phyloP scores from a whole-genome alignment of 1,139 yeast species.

The Diutina ranongensis region DNA sequence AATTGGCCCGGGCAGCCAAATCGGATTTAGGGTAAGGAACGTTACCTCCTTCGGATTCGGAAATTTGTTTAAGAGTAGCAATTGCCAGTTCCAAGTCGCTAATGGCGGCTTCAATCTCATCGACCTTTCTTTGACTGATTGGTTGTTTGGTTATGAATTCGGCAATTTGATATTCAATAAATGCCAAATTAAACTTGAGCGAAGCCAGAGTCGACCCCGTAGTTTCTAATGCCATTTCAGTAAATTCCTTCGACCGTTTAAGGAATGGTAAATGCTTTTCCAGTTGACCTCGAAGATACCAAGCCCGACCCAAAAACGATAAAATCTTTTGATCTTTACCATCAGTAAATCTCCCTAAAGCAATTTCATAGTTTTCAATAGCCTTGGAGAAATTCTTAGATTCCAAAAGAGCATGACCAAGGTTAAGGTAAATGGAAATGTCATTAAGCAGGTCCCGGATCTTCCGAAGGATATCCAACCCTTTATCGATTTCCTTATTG shows the following conservation, averaged over 20 bases:
- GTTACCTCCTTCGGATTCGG: slow-evolving; percentile 34
- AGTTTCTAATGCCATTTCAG: slow-evolving; percentile 42
- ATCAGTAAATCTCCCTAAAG: slow-evolving; percentile 53
- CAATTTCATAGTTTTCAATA: slow-evolving; percentile 79
- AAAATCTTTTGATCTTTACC: slow-evolving; percentile 55
- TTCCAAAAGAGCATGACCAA: slow-evolving; percentile 82
- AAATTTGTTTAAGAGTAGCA: slow-evolving; percentile 43
- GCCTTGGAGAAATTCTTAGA: slow-evolving; percentile 77
- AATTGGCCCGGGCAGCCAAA: slow-evolving; percentile 69
- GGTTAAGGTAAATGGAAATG: slow-evolving; percentile 69
- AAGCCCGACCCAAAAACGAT: slow-evolving; percentile 75
- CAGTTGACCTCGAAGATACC: slow-evolving; percentile 71
- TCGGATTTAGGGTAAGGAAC: slow-evolving; percentile 75
- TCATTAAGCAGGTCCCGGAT: slow-evolving; percentile 84
- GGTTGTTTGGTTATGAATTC: slow-evolving; percentile 64
- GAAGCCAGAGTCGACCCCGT: slow-evolving; percentile 17
- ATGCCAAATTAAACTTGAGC: slow-evolving; percentile 73
- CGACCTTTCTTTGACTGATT: slow-evolving; percentile 45
- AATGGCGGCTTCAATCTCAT: slow-evolving; percentile 49
- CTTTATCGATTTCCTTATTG: slow-evolving; percentile 62
- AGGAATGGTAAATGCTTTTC: slow-evolving; percentile 56
- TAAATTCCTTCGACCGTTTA: slow-evolving; percentile 49
- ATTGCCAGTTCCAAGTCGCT: slow-evolving; percentile 56
- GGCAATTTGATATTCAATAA: slow-evolving; percentile 78
- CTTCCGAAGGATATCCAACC: slow-evolving; percentile 79